These are phyloP conservation scores for Plectosphaerella sp. DNA, from an alignment of 2,329 filamentous ascomycete species.

Conservation along the genomic window DNA sequence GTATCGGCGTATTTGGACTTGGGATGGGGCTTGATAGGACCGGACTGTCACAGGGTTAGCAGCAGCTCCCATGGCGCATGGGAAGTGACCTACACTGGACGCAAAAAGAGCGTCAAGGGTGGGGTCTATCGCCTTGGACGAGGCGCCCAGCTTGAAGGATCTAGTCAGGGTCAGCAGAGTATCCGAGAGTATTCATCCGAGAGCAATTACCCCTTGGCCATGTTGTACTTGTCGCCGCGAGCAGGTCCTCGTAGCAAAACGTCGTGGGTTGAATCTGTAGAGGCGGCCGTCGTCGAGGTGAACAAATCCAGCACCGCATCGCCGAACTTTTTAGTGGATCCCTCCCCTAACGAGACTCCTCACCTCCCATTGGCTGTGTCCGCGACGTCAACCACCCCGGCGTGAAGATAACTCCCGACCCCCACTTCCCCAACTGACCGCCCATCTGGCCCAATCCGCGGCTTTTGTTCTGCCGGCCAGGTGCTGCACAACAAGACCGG, in stretches of 20 bases:
- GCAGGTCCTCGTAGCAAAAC: too few relatives aligned
- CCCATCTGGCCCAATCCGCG: conserved; percentile 8
- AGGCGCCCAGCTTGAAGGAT: conserved; percentile 28
- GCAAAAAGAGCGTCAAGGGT: conserved; percentile 66
- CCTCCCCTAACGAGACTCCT: background rate
- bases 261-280: too few relatives aligned
- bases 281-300: background rate
- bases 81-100: conserved; percentile 56
- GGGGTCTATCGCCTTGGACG: conserved; percentile 60
- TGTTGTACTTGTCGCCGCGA: background rate
- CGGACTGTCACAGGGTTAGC: conserved; percentile 34
- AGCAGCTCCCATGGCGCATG: background rate
- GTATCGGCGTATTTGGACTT: conserved; percentile 39
- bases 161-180: conserved; percentile 10
- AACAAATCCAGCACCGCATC: conserved; percentile 1
- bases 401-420: background rate
- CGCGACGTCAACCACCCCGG: background rate
- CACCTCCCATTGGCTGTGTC: background rate
- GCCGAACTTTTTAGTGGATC: conserved; percentile 12
- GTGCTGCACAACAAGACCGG: background rate
- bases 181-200: background rate
- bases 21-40: conserved; percentile 42
- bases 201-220: conserved; percentile 14
- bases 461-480: conserved; percentile 13
- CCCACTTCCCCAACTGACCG: conserved; percentile 12